Conservation (phyloP, 371 early-diverging fungal species). For the Mortierella sp. region DNA sequence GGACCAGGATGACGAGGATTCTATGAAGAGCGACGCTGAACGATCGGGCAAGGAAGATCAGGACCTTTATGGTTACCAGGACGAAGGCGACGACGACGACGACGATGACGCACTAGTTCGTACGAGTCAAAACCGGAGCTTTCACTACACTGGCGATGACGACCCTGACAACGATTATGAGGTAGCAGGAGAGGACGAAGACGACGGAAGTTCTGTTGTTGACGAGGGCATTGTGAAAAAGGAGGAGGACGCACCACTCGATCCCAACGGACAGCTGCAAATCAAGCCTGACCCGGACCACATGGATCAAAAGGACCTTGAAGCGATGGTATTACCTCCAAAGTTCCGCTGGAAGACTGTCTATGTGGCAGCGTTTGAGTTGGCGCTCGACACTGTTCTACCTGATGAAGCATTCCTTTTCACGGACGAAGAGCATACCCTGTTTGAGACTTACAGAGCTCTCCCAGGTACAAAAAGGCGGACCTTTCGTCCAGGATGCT, state of each 20-base stretch:
- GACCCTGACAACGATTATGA: slow-evolving; percentile 20
- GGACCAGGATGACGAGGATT: not conserved
- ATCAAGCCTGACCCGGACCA: slow-evolving; percentile 15
- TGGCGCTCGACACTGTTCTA: slow-evolving; percentile 70
- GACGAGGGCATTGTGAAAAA: not conserved
- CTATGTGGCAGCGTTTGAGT: slow-evolving; percentile 70
- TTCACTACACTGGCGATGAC: slow-evolving; percentile 8
- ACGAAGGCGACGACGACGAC: not conserved
- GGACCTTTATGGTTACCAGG: not conserved
- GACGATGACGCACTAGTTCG: not conserved
- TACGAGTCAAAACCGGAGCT: not conserved
- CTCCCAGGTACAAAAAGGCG: slow-evolving; percentile 58
- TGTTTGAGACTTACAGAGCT: slow-evolving; percentile 57
- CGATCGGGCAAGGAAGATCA: not conserved
- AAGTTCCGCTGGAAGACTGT: slow-evolving; percentile 60
- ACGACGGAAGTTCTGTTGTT: not conserved
- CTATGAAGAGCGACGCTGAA: not conserved
- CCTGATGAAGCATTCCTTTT: slow-evolving; percentile 69
- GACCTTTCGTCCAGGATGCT: not conserved
- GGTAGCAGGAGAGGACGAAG: slow-evolving; percentile 15
- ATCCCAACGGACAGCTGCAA: not conserved
- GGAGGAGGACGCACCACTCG: slow-evolving; percentile 17
- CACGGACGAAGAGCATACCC: slow-evolving; percentile 61
- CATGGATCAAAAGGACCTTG: slow-evolving; percentile 11
- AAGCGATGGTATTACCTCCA: slow-evolving; percentile 14